phyloP scores from a whole-genome alignment of 2,329 filamentous ascomycete species.

The Aspergillus quadrilineatus region DNA sequence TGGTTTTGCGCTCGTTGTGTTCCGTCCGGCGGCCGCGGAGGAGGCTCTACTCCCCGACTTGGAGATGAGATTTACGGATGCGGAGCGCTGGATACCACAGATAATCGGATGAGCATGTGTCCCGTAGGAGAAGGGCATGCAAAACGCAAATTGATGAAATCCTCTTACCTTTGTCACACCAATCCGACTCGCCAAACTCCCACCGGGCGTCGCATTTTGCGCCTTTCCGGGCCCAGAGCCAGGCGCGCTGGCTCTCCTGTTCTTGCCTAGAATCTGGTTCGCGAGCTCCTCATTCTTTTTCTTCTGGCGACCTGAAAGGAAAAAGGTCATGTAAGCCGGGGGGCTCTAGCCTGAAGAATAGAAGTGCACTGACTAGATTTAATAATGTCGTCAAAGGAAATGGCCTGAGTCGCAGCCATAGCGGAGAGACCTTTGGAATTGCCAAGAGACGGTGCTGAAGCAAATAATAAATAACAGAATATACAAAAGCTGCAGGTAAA shows the following conservation, averaged over 20 bases:
- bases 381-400: slow-evolving; percentile 54
- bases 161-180: slow-evolving; percentile 56
- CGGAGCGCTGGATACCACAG: slow-evolving; percentile 34
- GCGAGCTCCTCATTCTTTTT: slow-evolving; percentile 59
- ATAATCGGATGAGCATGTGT: slow-evolving; percentile 5
- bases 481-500: neutral
- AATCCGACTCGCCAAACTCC: slow-evolving; percentile 58
- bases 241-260: slow-evolving; percentile 50
- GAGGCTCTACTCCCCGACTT: slow-evolving; percentile 40
- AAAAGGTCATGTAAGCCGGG: slow-evolving; percentile 4
- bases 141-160: neutral
- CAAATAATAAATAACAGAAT: neutral
- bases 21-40: slow-evolving; percentile 19
- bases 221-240: slow-evolving; percentile 43
- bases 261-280: slow-evolving; percentile 58
- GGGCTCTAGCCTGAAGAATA: neutral
- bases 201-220: slow-evolving; percentile 45
- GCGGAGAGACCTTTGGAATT: slow-evolving; percentile 9
- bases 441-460: neutral
- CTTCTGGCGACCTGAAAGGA: slow-evolving; percentile 49
- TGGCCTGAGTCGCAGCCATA: slow-evolving; percentile 40
- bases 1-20: slow-evolving; percentile 25
- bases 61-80: slow-evolving; percentile 40
- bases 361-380: slow-evolving; percentile 45
- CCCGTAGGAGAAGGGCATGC: neutral